Percentiles rank a stretch among this genome's conserved stretches.
These are phyloP conservation scores for Raphidocelis subcapitata DNA, from an alignment of 139 green algal genomes.

Conservation along the genomic window DNA sequence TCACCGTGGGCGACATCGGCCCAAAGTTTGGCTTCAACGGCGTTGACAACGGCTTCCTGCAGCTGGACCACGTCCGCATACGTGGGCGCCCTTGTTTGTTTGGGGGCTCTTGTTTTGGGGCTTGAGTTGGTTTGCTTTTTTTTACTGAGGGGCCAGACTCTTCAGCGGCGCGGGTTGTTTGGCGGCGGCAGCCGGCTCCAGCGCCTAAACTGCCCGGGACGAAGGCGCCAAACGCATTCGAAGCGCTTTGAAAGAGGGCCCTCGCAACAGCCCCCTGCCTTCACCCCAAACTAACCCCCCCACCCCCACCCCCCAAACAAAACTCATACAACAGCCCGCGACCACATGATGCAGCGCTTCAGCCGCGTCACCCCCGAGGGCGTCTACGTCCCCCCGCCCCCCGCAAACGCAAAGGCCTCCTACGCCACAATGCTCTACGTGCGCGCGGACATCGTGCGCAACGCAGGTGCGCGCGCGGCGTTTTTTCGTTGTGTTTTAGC, in stretches of 20 bases:
- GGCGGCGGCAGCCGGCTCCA: no score
- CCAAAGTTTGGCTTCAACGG: constrained; percentile 82
- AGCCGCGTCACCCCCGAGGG: constrained; percentile 78
- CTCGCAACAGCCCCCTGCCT: not conserved
- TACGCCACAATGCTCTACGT: constrained; percentile 96
- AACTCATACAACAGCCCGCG: constrained; percentile 61
- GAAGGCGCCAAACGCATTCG: not conserved
- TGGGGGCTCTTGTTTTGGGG: no score
- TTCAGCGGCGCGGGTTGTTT: no score
- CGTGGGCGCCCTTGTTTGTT: constrained; percentile 38
- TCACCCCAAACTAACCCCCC: no score
- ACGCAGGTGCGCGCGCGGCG: constrained; percentile 25
- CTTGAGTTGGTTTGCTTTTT: no score
- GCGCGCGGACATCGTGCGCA: constrained; percentile 81
- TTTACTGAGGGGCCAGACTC: no score
- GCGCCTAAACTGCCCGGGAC: not conserved
- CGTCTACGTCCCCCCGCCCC: constrained; percentile 76
- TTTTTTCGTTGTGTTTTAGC: constrained; percentile 19
- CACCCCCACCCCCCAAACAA: no score
- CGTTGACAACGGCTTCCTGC: constrained; percentile 78
- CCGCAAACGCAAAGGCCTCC: constrained; percentile 83
- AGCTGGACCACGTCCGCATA: constrained; percentile 71
- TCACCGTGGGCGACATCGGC: constrained; percentile 94
- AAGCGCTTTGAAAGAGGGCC: not conserved
- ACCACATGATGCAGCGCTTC: constrained; percentile 90